Conservation (phyloP, 1,284 basidiomycete genomes). For the Schizophyllum commune region DNA sequence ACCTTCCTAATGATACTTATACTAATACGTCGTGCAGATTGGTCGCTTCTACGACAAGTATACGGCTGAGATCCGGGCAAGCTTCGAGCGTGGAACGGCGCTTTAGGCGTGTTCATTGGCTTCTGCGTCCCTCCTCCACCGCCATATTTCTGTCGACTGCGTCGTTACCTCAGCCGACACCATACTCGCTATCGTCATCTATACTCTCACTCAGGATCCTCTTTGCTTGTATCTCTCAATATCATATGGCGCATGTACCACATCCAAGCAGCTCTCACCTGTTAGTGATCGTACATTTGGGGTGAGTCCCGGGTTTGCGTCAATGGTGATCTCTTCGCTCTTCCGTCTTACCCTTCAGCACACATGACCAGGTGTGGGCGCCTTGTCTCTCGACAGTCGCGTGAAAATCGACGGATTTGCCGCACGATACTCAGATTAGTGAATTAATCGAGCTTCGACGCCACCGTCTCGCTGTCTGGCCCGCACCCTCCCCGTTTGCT, state of each 20-base stretch:
- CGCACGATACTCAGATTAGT: too few relatives aligned
- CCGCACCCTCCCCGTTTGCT: too few relatives aligned
- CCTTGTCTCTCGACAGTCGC: too few relatives aligned
- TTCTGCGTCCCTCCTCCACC: background rate
- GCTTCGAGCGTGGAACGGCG: slow-evolving; percentile 93
- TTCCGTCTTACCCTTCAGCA: too few relatives aligned
- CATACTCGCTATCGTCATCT: background rate
- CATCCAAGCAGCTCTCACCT: too few relatives aligned
- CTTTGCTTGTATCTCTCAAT: background rate
- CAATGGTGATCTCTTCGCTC: too few relatives aligned
- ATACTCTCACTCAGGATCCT: background rate
- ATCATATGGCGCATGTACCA: background rate
- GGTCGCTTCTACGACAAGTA: slow-evolving; percentile 97
- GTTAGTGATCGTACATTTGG: too few relatives aligned
- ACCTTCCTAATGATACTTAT: background rate
- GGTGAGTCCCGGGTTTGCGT: too few relatives aligned
- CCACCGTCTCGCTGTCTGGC: too few relatives aligned
- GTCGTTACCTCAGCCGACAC: background rate
- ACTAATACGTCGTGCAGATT: slow-evolving; percentile 45
- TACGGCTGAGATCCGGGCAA: slow-evolving; percentile 89
- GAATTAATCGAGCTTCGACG: too few relatives aligned
- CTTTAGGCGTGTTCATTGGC: slow-evolving; percentile 34
- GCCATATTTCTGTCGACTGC: background rate
- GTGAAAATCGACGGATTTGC: too few relatives aligned
- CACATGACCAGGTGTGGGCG: too few relatives aligned